Evolutionary conservation across 495 filamentous ascomycete genomes (phyloP).

Genomic region (Lentithecium fluviatile): DNA sequence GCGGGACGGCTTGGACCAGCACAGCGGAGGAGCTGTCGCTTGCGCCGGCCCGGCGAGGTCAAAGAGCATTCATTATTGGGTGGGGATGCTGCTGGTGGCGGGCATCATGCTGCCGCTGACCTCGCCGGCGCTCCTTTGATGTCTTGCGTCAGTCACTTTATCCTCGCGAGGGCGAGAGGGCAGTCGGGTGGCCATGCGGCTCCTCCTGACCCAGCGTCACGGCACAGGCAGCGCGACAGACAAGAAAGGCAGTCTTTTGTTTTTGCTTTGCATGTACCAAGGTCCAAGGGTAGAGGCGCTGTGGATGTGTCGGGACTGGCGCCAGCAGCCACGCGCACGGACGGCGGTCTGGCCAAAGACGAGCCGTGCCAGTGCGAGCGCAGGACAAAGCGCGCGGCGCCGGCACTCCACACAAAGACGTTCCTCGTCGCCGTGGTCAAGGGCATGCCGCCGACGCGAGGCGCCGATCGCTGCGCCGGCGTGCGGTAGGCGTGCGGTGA

Average conservation of each 20-base stretch:
- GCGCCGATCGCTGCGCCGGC: neutral
- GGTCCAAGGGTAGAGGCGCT: slow-evolving; percentile 18
- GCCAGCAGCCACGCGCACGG: slow-evolving; percentile 33
- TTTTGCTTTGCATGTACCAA: slow-evolving; percentile 31
- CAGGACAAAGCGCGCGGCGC: slow-evolving; percentile 22
- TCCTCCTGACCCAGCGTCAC: slow-evolving; percentile 25
- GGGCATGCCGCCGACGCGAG: neutral
- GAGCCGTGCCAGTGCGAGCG: slow-evolving; percentile 8
- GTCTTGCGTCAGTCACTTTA: neutral
- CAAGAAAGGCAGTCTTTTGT: slow-evolving; percentile 20
- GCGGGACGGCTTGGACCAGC: slow-evolving; percentile 36
- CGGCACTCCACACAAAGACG: neutral
- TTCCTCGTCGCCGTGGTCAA: neutral
- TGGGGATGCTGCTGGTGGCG: neutral
- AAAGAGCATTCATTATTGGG: slow-evolving; percentile 20
- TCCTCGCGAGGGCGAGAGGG: slow-evolving; percentile 2
- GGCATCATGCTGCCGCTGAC: neutral
- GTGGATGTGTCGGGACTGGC: slow-evolving; percentile 31
- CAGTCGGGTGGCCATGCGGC: slow-evolving; percentile 24
- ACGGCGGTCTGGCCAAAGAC: slow-evolving; percentile 29
- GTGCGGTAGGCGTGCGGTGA: neutral
- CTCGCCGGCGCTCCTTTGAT: slow-evolving; percentile 18
- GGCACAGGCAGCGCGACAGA: slow-evolving; percentile 16
- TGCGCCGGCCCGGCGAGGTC: slow-evolving; percentile 33
- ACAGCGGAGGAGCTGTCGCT: slow-evolving; percentile 33